Evolutionary conservation across 257 asterid genomes (phyloP).

Genomic region (Nicotiana paniculata): DNA sequence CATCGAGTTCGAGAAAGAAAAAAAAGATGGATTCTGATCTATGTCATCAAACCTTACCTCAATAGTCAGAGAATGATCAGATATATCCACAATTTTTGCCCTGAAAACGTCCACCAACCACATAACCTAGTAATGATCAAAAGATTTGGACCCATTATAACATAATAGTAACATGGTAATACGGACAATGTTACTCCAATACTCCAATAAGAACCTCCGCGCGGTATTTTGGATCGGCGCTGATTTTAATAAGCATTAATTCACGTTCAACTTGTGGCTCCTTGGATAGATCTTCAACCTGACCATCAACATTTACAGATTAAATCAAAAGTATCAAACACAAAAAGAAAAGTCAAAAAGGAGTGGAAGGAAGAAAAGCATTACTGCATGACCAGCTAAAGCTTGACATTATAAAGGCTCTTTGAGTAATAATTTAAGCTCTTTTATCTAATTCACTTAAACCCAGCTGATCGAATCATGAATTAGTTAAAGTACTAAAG

Average conservation of each 20-base stretch:
- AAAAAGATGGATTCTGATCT: conserved; percentile 6
- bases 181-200: neutral
- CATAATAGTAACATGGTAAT: neutral
- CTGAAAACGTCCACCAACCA: conserved; percentile 94
- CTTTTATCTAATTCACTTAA: neutral
- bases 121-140: conserved; percentile 53
- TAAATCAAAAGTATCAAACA: neutral
- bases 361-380: neutral
- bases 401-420: neutral
- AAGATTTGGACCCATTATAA: neutral
- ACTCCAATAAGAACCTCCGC: conserved; percentile 50
- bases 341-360: neutral
- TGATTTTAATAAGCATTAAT: conserved; percentile 89
- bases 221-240: conserved; percentile 61
- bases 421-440: neutral
- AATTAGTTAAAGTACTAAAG: neutral
- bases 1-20: neutral
- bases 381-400: neutral
- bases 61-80: conserved; percentile 81
- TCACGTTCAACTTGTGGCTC: conserved; percentile 98
- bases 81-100: conserved; percentile 91
- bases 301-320: conserved; percentile 17
- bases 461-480: neutral
- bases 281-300: conserved; percentile 89
- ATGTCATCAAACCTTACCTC: conserved; percentile 49